Evolutionary conservation across 78 protist genomes (phyloP), one percentile per base, ranked within the genome.

Genomic region (Planoprotostelium fungivorum): DNA sequence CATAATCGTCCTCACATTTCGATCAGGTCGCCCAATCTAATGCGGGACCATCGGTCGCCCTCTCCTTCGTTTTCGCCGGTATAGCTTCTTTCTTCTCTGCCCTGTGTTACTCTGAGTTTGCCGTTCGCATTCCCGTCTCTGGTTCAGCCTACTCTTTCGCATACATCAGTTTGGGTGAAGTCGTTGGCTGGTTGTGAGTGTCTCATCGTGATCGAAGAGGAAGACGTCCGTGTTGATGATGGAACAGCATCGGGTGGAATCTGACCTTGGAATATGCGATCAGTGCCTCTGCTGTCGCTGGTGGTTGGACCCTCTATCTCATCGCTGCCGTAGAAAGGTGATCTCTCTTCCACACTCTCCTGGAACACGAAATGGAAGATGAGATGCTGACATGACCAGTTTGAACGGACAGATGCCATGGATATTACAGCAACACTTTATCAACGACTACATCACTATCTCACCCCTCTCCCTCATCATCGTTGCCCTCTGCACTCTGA

Each of bases 71-170:
- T 0, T 38, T 93, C 29, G 35, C 95, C 0, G 94, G 94, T 0
- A 34, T 94, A 0, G 90, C 95, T 0, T 89, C 92, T 28, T 25
- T 92, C 23, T 51, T 95, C 51, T 90, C 93, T 0, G 95, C 94
- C 29, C 88, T 94, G 29, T 91, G 95, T 83, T 94, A 94, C 86
- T 87, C 95, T 5, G 97, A 95, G 51, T 89, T 95, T 35, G 88
- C 95, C 1, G 73, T 93, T 34, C 28, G 83, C 29, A 90, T 95
- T 0, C 95, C 96, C 37, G 88, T 90, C 25, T 83, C 96, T 0
- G 97, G 97, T 1, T 38, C 88, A 29, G 95, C 97, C n/a, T 95
- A 95, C 89, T 87, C 94, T 31, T 95, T 89, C 92, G 86, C 95
- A 0, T 88, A 89, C 87, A 90, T 92, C 9, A 86, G 95, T 0